Base-by-base conservation (phyloP, 2,329 filamentous ascomycete species). In the Aureobasidium sp. region DNA sequence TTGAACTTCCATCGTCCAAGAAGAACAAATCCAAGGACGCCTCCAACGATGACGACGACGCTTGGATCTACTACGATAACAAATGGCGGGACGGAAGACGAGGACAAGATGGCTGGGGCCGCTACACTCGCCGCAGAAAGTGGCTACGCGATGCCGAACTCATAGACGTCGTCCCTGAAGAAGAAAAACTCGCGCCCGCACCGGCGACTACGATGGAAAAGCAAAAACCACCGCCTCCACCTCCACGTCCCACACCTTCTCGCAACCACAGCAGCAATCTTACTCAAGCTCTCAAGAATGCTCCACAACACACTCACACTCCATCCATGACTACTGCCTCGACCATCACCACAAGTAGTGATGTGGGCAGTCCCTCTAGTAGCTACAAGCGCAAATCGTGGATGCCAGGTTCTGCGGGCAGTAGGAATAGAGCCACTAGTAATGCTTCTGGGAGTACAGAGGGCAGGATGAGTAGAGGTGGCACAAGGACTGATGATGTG, bases 41-140 rank as follows among this genome's bases (percentile, higher is more conserved):
- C 4, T 23, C 38, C 1, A 9, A 53, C 20, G 50, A 58, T n/a
- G 82, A 84, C 29, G 91, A 88, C 4, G 90, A 91, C 71, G 96
- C 95, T 1, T 99, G 96, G 96, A 93, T 97, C 43, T 99, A 96
- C 78, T 99, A 98, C 76, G 96, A 99, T 75, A 98, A 95, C 77
- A 98, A 97, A 91, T 99, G 96, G 96, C 91, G 94, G 76, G 92
- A 93, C 71, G 95, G 95, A 23, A 91, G 93, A 20, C 88, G 94
- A 67, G 93, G 93, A 4, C 86, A 88, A 76, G 96, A 99, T 73
- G 93, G 95, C 62, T 99, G 96, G 96, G 93, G 93, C 47, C 90
- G 94, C 65, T 99, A 97, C 85, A 99, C 96, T 0, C 89, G 96
- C 18, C 89, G 96, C 27, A 85, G 96, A 68, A 98, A 98, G 80